Conservation (phyloP, 2,329 filamentous ascomycete species). For the Colletotrichum somersetense region DNA sequence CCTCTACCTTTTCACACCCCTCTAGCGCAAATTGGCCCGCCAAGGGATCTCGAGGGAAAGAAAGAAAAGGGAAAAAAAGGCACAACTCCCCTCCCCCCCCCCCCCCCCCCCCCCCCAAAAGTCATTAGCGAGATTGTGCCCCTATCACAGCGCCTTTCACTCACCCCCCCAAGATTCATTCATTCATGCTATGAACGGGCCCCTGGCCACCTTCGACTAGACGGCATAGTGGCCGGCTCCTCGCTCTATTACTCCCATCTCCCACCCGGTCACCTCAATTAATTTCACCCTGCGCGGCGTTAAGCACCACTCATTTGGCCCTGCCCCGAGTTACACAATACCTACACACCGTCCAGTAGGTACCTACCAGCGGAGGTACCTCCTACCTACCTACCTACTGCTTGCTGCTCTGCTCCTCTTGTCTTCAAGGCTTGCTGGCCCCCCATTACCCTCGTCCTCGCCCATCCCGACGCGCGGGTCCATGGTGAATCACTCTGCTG, state of each 20-base stretch:
- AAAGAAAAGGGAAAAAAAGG: slow-evolving; percentile 35
- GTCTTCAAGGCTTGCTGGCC: slow-evolving; percentile 10
- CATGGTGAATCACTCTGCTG: slow-evolving; percentile 38
- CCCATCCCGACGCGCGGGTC: slow-evolving; percentile 39
- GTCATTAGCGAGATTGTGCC: slow-evolving; percentile 58
- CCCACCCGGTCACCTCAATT: slow-evolving; percentile 33
- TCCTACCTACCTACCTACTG: background rate
- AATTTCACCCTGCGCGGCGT: slow-evolving; percentile 22
- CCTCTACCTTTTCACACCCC: slow-evolving; percentile 17
- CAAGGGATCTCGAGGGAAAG: slow-evolving; percentile 7
- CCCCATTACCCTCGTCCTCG: slow-evolving; percentile 34
- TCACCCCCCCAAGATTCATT: slow-evolving; percentile 46
- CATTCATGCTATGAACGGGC: slow-evolving; percentile 52
- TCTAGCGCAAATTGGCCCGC: slow-evolving; percentile 36
- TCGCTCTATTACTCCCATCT: slow-evolving; percentile 39
- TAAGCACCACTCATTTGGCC: slow-evolving; percentile 11
- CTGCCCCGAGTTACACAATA: slow-evolving; percentile 30
- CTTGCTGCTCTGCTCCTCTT: slow-evolving; percentile 5
- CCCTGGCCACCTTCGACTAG: slow-evolving; percentile 41
- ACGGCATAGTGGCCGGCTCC: slow-evolving; percentile 41
- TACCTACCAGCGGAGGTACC: slow-evolving; percentile 19
- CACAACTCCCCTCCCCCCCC: slow-evolving; percentile 45
- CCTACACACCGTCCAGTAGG: slow-evolving; percentile 14
- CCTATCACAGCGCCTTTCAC: slow-evolving; percentile 47
- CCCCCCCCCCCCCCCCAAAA: slow-evolving; percentile 40